Percentiles rank a stretch among this genome's conserved stretches.
Conservation (phyloP, 2,329 filamentous ascomycete species). For the Macroventuria anomochaeta region DNA sequence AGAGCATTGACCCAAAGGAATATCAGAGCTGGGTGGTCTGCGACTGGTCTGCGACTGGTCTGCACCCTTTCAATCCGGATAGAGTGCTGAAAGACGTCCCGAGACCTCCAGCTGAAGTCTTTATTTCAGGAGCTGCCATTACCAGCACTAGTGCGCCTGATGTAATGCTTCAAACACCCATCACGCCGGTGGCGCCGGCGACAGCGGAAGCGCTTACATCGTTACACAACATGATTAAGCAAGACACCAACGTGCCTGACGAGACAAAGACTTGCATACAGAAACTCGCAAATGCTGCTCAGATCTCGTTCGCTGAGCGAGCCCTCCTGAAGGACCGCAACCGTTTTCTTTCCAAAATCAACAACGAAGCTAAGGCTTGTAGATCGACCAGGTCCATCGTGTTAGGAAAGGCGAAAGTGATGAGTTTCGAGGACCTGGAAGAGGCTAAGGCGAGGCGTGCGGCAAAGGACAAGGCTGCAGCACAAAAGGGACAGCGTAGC, state of each 20-base stretch:
- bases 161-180: slow-evolving; percentile 30
- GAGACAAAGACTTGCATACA: too few species aligned
- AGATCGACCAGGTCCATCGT: too few species aligned
- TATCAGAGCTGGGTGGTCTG: slow-evolving; percentile 36
- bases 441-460: too few species aligned
- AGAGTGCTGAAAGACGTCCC: slow-evolving; percentile 38
- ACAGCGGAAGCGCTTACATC: slow-evolving; percentile 23
- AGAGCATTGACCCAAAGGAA: slow-evolving; percentile 37
- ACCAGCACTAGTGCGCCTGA: slow-evolving; percentile 13
- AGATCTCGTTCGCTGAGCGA: too few species aligned
- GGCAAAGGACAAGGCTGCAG: too few species aligned
- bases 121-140: slow-evolving; percentile 3
- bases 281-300: too few species aligned
- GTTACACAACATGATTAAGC: slow-evolving; percentile 23
- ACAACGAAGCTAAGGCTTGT: too few species aligned
- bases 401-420: too few species aligned
- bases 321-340: too few species aligned
- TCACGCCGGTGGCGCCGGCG: slow-evolving; percentile 28
- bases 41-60: slow-evolving; percentile 33
- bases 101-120: slow-evolving; percentile 24
- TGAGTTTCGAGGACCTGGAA: too few species aligned
- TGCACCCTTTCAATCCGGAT: slow-evolving; percentile 41
- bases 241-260: background rate
- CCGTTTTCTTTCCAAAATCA: too few species aligned
- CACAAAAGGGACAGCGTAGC: too few species aligned